Evolutionary conservation across 208 protist species (phyloP), one percentile per base, ranked within the genome.

Genomic region (Acanthamoeba royreba): DNA sequence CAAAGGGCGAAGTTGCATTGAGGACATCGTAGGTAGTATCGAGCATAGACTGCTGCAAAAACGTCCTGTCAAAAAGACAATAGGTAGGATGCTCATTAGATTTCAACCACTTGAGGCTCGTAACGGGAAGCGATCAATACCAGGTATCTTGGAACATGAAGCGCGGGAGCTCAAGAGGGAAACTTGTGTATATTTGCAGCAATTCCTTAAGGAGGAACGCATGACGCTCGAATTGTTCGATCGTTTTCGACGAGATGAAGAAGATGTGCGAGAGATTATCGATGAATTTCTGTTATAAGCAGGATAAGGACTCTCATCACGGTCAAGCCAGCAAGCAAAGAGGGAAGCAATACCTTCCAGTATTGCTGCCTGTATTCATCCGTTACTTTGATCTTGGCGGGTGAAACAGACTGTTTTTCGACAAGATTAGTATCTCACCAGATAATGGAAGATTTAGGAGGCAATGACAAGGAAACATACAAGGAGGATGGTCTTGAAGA

Each of bases 1-100:
- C 46, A 46, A 89, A 89, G 33, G 81, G 81, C 46, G 81, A 63
- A 22, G 81, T 89, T 22, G 81, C 53, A 28, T 13, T 89, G 46
- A 89, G 81, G 15, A 89, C 8, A 31, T 55, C 22, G 53, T 89
- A 42, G n/a, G 81, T 89, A 31, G 81, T 89, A n/a, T 89, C 81
- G 33, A 89, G 81, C 81, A 89, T 89, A 9, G 81, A 63, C 81
- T 69, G 46, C 81, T 89, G 81, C 47, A 89, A 42, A 42, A 89
- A 89, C 15, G 33, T 28, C 81, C 58, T 69, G 58, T 69, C 58
- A 69, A 69, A 69, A 4, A 61, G n/a, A 61, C 53, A 61, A n/a
- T 61, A 19, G 19, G 58, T 69, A 35, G 58, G 1, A n/a, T 35
- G 5, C 58, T 35, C 28, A 69, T n/a, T 31, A 69, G 58, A 69